Evolutionary conservation across 352 stramenopile species (phyloP), one percentile per base, ranked within the genome.

Genomic region (Globisporangium viniferum): DNA sequence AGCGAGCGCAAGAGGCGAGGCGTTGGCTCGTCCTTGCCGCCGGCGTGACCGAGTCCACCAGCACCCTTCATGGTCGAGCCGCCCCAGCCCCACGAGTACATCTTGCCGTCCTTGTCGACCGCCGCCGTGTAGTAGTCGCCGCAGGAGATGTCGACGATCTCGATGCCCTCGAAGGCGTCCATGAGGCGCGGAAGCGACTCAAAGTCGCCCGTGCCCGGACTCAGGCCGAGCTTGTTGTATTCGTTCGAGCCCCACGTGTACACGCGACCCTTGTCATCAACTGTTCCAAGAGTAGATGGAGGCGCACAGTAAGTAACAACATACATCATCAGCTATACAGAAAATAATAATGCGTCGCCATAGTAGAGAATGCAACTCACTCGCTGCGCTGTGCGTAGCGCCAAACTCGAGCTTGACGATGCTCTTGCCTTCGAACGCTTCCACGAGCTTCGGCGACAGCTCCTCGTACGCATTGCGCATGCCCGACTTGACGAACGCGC

Each of bases 61-160:
- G 82, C 82, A 24, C 86, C 88, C 54, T 93, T 92, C 77, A 95
- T 88, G 0, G 86, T 91, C 39, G 88, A 94, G 41, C 88, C 86
- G 64, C 88, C 88, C 86, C 84, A 95, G 35, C 93, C 93, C 91
- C 93, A 98, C 72, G 90, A 94, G 75, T 93, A 98, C 58, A 96
- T 84, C 69, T 93, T 93, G 70, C 90, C 90, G 3, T 96, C 77
- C 41, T 71, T 85, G 63, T 95, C 88, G 15, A 98, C 81, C 0
- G 90, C 91, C 15, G 86, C 87, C 27, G 91, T 97, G 67, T 95
- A 94, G 65, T 90, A 90, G 60, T 96, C 84, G 61, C 87, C 90
- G 65, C 86, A 95, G 31, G 89, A 92, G 35, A 97, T 80, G 59
- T 95, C 82, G 35, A 93, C 86, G 46, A 97, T 89, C 20, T 86